Base-by-base conservation (phyloP, 2,329 filamentous ascomycete genomes). In the Juglanconis juglandina region DNA sequence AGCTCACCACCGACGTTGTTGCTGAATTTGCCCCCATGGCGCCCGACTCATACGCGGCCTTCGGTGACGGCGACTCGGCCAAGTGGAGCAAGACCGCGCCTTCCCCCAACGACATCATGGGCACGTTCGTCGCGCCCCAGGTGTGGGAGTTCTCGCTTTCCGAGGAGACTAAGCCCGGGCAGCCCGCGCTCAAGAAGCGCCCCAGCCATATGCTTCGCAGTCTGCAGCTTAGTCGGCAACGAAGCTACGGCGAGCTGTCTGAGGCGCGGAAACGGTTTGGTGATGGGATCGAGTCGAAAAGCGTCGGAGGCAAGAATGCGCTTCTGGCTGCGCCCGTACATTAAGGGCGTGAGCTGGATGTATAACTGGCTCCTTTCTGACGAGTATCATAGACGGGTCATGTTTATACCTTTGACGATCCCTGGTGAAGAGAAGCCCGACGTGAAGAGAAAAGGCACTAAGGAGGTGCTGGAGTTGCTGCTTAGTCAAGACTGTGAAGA, bases 201-300 rank as follows among this genome's bases (percentile, higher is more conserved):
- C 61, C 61, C 11, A 61, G 58, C 58, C 61, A 63, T 51, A 63
- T 63, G 61, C 54, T 63, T 17, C 58, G 61, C 8, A 61, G 61
- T 35, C 58, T 63, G 50, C 54, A 63, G 61, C 54, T 61, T 3
- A 61, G 58, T 24, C 58, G 61, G 30, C 58, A 61, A 13, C 60
- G 61, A 39, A 63, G 61, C 61, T 63, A 58, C 14, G 61, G 61
- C 1, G 61, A 63, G 37, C 61, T 63, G 10, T 58, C 53, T 4
- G 61, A 61, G 51, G 61, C 61, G 32, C 46, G 61, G 13, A 61
- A 56, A 51, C 55, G 54, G 55, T 58, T 61, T 7, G 61, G 61
- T 33, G 52, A 59, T 39, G 47, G 56, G 50, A 51, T 14, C 46
- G 55, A 46, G 11, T 51, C 56, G 39, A 61, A 61, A 50, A 58